Conservation (phyloP, 192 early-diverging fungal genomes). For the Pecoramyces ruminantium region DNA sequence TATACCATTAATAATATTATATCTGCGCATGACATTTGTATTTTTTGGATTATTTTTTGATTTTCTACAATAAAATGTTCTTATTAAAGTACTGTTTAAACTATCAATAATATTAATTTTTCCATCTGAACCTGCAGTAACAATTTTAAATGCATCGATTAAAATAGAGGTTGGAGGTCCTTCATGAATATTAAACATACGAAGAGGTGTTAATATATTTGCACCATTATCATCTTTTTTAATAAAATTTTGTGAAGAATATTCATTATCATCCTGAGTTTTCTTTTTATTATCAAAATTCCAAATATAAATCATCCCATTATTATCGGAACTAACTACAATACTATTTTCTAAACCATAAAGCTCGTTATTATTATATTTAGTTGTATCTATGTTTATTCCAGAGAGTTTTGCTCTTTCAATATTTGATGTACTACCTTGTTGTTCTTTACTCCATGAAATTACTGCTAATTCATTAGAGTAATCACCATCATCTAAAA, state of each 20-base stretch:
- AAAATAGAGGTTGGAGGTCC: neutral
- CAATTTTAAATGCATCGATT: neutral
- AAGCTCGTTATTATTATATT: neutral
- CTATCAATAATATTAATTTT: neutral
- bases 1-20: neutral
- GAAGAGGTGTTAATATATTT: neutral
- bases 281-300: neutral
- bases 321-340: neutral
- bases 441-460: neutral
- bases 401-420: neutral
- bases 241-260: neutral
- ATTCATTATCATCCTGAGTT: neutral
- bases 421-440: neutral
- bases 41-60: neutral
- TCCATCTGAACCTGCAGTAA: neutral
- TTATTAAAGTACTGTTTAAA: neutral
- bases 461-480: neutral
- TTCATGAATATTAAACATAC: neutral
- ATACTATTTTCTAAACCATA: neutral
- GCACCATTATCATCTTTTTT: neutral
- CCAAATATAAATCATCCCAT: neutral
- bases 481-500: neutral
- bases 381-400: neutral
- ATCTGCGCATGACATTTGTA: neutral
- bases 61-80: neutral